These are phyloP conservation scores for Colletotrichum coccodes DNA, from an alignment of 2,329 filamentous ascomycete genomes.

Conservation along the genomic window DNA sequence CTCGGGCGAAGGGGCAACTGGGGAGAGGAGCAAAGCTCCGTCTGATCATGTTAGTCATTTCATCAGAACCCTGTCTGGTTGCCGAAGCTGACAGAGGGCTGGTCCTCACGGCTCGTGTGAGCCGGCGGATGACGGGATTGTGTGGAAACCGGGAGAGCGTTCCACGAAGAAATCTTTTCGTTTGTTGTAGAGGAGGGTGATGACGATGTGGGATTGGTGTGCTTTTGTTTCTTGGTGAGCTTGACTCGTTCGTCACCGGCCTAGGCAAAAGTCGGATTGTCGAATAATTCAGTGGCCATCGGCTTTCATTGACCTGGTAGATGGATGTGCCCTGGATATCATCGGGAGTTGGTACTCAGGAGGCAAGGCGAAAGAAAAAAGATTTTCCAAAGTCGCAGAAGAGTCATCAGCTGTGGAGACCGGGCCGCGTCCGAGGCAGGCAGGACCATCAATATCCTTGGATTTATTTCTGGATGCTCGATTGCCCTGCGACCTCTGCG, in stretches of 20 bases:
- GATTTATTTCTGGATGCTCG: not conserved
- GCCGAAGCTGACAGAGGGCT: conserved; percentile 24
- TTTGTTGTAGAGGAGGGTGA: conserved; percentile 26
- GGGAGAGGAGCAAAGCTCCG: conserved; percentile 12
- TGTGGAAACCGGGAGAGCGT: not conserved
- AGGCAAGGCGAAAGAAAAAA: conserved; percentile 11
- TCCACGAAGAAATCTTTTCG: not conserved
- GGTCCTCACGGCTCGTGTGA: conserved; percentile 8
- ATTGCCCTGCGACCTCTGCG: not conserved
- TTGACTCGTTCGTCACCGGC: conserved; percentile 25
- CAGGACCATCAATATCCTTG: conserved; percentile 1
- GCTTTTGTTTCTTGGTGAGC: conserved; percentile 1
- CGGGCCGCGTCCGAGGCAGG: not conserved
- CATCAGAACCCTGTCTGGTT: conserved; percentile 14
- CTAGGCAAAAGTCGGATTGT: conserved; percentile 7
- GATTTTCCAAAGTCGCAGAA: not conserved
- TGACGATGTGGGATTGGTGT: conserved; percentile 16
- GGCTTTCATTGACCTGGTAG: not conserved
- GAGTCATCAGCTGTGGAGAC: conserved; percentile 10
- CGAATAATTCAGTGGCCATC: not conserved
- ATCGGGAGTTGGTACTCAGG: not conserved
- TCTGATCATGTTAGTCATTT: conserved; percentile 14
- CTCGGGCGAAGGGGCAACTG: conserved; percentile 2
- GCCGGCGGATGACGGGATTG: conserved; percentile 13
- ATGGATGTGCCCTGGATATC: not conserved